Conservation (phyloP, 306 rosid species). For the Comarum palustre region DNA sequence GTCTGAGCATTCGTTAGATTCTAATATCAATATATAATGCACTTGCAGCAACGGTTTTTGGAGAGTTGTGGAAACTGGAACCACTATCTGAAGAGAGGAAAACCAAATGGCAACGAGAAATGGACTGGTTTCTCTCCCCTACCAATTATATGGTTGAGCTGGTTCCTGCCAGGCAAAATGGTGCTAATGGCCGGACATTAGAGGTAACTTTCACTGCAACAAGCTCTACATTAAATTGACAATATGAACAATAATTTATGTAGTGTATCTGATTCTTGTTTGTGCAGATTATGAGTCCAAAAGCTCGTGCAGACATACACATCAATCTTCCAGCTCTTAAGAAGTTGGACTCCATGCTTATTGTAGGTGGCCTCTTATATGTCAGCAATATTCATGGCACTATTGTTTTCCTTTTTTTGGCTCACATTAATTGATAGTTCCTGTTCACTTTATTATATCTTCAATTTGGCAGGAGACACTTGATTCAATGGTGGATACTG, state of each 20-base stretch:
- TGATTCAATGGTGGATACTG: slow-evolving; percentile 80
- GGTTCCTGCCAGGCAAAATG: slow-evolving; percentile 89
- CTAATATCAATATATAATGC: slow-evolving; percentile 12
- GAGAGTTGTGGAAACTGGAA: slow-evolving; percentile 94
- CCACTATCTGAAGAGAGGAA: slow-evolving; percentile 79
- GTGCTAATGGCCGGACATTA: slow-evolving; percentile 67
- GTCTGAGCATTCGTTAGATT: not conserved
- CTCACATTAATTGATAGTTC: not conserved
- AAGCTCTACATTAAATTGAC: not conserved
- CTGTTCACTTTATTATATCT: slow-evolving; percentile 12
- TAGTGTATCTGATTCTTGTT: slow-evolving; percentile 19
- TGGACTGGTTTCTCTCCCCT: slow-evolving; percentile 92
- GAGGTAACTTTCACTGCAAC: slow-evolving; percentile 56
- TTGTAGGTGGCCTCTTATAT: slow-evolving; percentile 56
- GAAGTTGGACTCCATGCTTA: slow-evolving; percentile 92
- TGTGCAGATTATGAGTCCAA: slow-evolving; percentile 86
- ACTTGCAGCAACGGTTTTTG: slow-evolving; percentile 71
- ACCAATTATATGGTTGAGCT: slow-evolving; percentile 90
- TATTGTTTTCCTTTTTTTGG: not conserved
- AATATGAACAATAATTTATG: not conserved
- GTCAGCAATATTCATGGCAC: slow-evolving; percentile 12
- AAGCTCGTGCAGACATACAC: slow-evolving; percentile 84
- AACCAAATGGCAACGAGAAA: slow-evolving; percentile 74
- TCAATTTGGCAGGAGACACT: slow-evolving; percentile 57
- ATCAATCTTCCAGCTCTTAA: slow-evolving; percentile 94